phyloP scores from a whole-genome alignment of 208 protist species.

The Leishmania aethiopica region DNA sequence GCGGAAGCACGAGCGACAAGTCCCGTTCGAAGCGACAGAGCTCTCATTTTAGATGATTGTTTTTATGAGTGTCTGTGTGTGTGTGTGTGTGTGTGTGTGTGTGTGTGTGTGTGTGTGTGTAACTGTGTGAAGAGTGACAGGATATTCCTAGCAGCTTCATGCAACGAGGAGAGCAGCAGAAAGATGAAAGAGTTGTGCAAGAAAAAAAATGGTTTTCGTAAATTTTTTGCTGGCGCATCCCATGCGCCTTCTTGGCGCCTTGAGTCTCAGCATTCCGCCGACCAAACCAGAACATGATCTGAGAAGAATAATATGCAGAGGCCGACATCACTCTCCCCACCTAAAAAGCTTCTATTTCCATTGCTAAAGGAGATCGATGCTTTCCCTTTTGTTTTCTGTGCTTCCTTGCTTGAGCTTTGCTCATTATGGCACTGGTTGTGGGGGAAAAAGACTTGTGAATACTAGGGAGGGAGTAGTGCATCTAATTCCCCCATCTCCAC shows the following conservation, averaged over 20 bases:
- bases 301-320: neutral
- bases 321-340: too few species aligned
- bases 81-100: neutral
- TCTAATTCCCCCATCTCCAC: constrained; percentile 84
- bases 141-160: neutral
- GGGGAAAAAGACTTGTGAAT: constrained; percentile 11
- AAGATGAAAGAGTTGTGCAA: constrained; percentile 2
- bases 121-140: neutral
- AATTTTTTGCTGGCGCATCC: neutral
- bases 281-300: neutral
- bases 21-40: constrained; percentile 23
- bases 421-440: neutral
- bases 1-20: constrained; percentile 18
- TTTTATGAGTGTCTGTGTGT: constrained; percentile 6
- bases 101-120: neutral
- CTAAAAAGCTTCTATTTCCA: neutral
- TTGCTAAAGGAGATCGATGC: neutral
- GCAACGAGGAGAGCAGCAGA: neutral
- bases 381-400: neutral
- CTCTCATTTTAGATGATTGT: constrained; percentile 20
- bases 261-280: neutral
- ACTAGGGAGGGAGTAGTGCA: constrained; percentile 65
- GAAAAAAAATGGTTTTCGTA: neutral
- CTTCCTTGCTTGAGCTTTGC: neutral
- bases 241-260: neutral